Base-by-base conservation (phyloP, 2,329 filamentous ascomycete species). In the Colletotrichum viniferum region DNA sequence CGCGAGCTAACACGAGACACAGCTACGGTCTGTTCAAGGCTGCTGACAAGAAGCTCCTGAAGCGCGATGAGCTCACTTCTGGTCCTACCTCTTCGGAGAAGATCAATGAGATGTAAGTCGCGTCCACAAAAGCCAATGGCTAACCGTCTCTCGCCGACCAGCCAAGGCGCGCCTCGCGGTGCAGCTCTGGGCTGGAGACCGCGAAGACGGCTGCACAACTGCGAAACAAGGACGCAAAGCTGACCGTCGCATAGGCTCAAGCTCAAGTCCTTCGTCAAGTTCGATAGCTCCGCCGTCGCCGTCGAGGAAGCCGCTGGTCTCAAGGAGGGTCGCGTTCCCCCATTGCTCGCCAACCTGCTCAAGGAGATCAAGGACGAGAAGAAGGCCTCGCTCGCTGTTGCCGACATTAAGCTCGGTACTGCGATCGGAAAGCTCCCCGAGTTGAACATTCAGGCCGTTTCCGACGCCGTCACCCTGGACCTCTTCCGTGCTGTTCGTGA, bases 21-120 rank as follows among this genome's bases (percentile, higher is more conserved):
- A 98, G 97, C 85, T 98, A 98, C 89, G 97, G 96, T 86, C 92
- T 99, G 85, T 96, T 99, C 89, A 98, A 99, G 91, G 94, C 96
- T 81, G 95, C 96, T 86, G 96, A 98, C 91, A 98, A 98, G 92
- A 98, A 98, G 90, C 91, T 98, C 76, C 90, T 99, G 79, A 97
- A 98, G 86, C 93, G 94, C 82, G 94, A 96, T 86, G 93, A 96
- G 82, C 87, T 98, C 78, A 90, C 91, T 69, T 90, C 92, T 78
- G 93, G 97, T 84, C 90, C 96, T 77, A 91, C 92, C 79, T 94
- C 94, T 76, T 93, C 95, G 43, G 96, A 98, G 85, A 94, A 94
- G 81, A 92, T 98, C 78, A 95, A 95, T 81, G 94, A 94, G 81
- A 92, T 98, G 94, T 96, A 89, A 89, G 94, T 90, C 55, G 48